A percentile compares a stretch with the other conserved stretches of the same genome.
Evolutionary conservation across 2,329 filamentous ascomycete genomes (phyloP).

Genomic region (Magnaporthiopsis rhizophila): DNA sequence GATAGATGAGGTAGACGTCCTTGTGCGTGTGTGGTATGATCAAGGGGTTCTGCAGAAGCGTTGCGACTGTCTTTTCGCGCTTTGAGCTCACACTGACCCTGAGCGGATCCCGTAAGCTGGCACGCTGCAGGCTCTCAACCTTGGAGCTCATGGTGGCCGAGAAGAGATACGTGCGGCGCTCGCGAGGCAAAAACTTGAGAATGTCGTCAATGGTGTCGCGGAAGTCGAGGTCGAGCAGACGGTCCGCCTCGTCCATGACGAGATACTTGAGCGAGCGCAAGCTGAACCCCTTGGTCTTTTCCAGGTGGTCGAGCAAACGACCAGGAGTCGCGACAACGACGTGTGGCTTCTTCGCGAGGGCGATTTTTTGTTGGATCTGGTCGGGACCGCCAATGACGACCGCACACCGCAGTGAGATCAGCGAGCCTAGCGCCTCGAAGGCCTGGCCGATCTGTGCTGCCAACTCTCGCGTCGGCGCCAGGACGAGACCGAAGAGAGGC

Average conservation of each 20-base stretch:
- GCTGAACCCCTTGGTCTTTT: slow-evolving; percentile 95
- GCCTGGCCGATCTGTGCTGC: slow-evolving; percentile 84
- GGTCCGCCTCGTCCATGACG: slow-evolving; percentile 92
- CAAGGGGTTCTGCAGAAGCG: slow-evolving; percentile 76
- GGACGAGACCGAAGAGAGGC: slow-evolving; percentile 76
- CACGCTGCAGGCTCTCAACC: slow-evolving; percentile 85
- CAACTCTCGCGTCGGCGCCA: slow-evolving; percentile 89
- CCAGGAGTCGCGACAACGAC: slow-evolving; percentile 89
- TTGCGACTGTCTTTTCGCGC: slow-evolving; percentile 88
- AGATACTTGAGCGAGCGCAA: slow-evolving; percentile 75
- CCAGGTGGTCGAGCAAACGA: slow-evolving; percentile 80
- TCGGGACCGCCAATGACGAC: slow-evolving; percentile 91
- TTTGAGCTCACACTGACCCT: slow-evolving; percentile 73
- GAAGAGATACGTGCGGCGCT: slow-evolving; percentile 69
- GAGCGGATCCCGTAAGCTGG: slow-evolving; percentile 76
- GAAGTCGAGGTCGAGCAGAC: slow-evolving; percentile 59
- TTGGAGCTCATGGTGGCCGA: slow-evolving; percentile 80
- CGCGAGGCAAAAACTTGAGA: slow-evolving; percentile 72
- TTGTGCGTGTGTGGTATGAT: slow-evolving; percentile 84
- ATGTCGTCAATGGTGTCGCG: slow-evolving; percentile 56
- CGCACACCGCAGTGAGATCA: slow-evolving; percentile 80
- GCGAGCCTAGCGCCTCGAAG: slow-evolving; percentile 78
- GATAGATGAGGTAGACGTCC: slow-evolving; percentile 79
- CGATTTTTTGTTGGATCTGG: slow-evolving; percentile 86
- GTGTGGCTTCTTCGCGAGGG: slow-evolving; percentile 92